Evolutionary conservation across 345 rosid species (phyloP), one percentile per base, ranked within the genome.

Genomic region (Eucalyptus dawsonii): DNA sequence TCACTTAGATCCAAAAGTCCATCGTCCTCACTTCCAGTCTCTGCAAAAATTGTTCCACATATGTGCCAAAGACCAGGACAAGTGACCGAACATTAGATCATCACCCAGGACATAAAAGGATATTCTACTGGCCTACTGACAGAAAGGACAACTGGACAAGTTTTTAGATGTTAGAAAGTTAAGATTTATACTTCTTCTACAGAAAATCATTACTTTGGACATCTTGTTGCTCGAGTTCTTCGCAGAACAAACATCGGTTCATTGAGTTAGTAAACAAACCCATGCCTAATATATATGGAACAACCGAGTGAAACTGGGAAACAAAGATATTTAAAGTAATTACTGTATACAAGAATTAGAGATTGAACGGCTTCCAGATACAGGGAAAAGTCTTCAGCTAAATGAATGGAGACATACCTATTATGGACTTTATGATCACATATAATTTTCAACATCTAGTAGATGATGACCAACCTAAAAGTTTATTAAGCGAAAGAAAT

Each of bases 1-100:
- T 98, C 99, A 91, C 98, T 98, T 93, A 96, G 92, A 92, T 97
- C 99, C 92, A 97, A 93, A 91, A 94, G 95, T 85, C 99, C 98
- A 92, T 98, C 99, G 91, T 97, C 99, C 93, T 98, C 99, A 89
- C 99, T 98, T 87, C 99, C 99, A 6, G 99, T 98, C 94, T 98
- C 99, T 98, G 97, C 88, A 76, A 88, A 54, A 80, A 50, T 47
- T 76, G 83, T 76, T 42, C 27, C 27, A 40, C 47, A 40, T 40
- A 76, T 37, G 83, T 37, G 27, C 83, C 83, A 76, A 76, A 40
- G 14, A 76, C 47, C 83, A 76, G 47, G 29, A 76, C 29, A 80
- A 87, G 49, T 67, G n/a, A 54, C 88, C 7, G 8, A 50, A 45
- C 69, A 80, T 17, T 21, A 47, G 50, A 47, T 21, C 31, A 86